Evolutionary conservation across 2,329 filamentous ascomycete species (phyloP), one percentile per base, ranked within the genome.

Genomic region (Neurospora sp.): DNA sequence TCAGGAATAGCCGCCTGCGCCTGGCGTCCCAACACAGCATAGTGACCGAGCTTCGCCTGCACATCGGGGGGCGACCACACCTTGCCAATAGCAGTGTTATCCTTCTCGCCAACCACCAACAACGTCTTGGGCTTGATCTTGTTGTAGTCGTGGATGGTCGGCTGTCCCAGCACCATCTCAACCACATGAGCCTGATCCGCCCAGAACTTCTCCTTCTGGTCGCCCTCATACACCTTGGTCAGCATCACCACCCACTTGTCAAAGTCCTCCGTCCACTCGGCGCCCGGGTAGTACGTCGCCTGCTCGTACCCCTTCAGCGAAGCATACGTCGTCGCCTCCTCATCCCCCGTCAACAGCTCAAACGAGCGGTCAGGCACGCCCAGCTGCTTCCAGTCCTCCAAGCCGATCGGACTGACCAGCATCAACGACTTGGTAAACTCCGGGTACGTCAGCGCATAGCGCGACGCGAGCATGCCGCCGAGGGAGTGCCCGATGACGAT

Each of bases 211-310:
- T 78, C 74, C 39, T 80, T 81, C 72, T 81, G 71, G 37, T 79
- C 78, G 6, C 84, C 82, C 68, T 80, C 72, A 77, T 87, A 87
- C 67, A 87, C 80, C 69, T 83, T 82, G 70, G 82, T 79, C 17
- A 86, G 80, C 86, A 87, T 87, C 62, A 82, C 80, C 67, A 86
- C 85, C 85, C 85, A 87, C 12, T 81, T 77, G 72, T 86, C 84
- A 76, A 87, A 88, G 10, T 79, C 78, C 1, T 79, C 74, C 52
- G 80, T 76, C 86, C 85, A 87, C 23, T 62, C 52, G 23, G 80
- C 78, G 52, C 80, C 80, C 3, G 81, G 79, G 74, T 86, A 85
- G 77, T 85, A 86, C 17, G 83, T 81, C 5, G 76, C 73, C 72
- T 84, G 80, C 77, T 85, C 79, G 75, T 85, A 86, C 36, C 73